Percentiles rank a stretch among this genome's conserved stretches.
phyloP scores from a whole-genome alignment of 2,329 filamentous ascomycete species.

The Trichophyton rubrum region DNA sequence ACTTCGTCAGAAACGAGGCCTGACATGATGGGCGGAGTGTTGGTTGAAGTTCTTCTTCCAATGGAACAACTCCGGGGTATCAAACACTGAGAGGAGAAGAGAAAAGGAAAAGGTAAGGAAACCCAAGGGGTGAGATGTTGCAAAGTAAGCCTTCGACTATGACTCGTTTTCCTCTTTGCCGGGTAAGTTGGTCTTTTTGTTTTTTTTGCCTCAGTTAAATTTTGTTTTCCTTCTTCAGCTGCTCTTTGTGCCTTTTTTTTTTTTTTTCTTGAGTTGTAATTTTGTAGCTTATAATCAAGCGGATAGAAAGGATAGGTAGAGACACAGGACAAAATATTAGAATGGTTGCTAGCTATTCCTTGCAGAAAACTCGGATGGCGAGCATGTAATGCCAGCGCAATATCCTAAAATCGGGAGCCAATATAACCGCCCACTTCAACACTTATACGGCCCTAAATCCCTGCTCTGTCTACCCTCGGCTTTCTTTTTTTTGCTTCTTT shows the following conservation, averaged over 20 bases:
- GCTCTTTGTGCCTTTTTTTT: slow-evolving; percentile 12
- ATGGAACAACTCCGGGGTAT: background rate
- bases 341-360: slow-evolving; percentile 37
- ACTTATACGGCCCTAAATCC: background rate
- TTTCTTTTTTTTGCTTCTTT: background rate
- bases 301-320: slow-evolving; percentile 10
- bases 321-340: slow-evolving; percentile 17
- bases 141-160: background rate
- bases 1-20: slow-evolving; percentile 62
- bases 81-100: slow-evolving; percentile 21
- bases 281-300: slow-evolving; percentile 1
- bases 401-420: slow-evolving; percentile 18
- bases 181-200: slow-evolving; percentile 12
- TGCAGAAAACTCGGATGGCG: slow-evolving; percentile 27
- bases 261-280: slow-evolving; percentile 7
- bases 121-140: slow-evolving; percentile 15
- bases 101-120: background rate
- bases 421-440: background rate
- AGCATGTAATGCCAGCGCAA: slow-evolving; percentile 21
- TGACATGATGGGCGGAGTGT: slow-evolving; percentile 41
- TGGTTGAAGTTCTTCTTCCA: background rate
- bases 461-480: background rate
- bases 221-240: slow-evolving; percentile 13
- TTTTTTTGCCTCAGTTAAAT: slow-evolving; percentile 8
- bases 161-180: slow-evolving; percentile 6